Evolutionary conservation across 176 grass and related monocot genomes (phyloP), one percentile per base, ranked within the genome.

Genomic region (Bonia amplexicaulis): DNA sequence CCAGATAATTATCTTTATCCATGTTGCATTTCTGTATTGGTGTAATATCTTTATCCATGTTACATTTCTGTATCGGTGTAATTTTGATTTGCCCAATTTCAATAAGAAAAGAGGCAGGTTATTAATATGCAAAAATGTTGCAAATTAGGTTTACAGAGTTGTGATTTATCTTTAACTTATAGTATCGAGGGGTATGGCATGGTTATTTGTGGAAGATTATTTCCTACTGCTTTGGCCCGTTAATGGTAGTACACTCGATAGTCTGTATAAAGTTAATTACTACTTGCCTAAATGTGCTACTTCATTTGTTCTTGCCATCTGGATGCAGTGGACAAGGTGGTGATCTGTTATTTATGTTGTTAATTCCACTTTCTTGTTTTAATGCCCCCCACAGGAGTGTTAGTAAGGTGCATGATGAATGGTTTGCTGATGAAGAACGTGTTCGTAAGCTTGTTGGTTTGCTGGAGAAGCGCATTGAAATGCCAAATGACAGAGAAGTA

Each of bases 331-430:
- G 33, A 70, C 62, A 69, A 11, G 45, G 44, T 65, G 54, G 55
- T 37, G 58, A 77, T 82, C 20, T 81, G 6, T 33, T 9, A 65
- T 82, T 78, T 82, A 59, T 87, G 6, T 67, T 75, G 75, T 73
- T 84, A 66, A 88, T 59, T 89, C 8, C 6, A 76, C n/a, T 81
- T 44, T 64, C 29, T 70, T 31, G 54, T 86, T 47, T 66, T 79
- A 80, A 83, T 76, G 27, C 69, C 33, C 42, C 60, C 66, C 33
- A 20, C 91, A 99, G 97, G 97, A 99, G 93, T 88, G 93, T 99
- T 54, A 99, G 97, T 87, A 94, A 93, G 88, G 97, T 99, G 78
- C 97, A 99, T 68, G 97, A 99, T 42, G 97, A 96, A 94, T 99
- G 97, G 97, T 99, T 99, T 84, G 97, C 92, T 71, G 93, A 99